Evolutionary conservation across 2,329 filamentous ascomycete species (phyloP).

Genomic region (Colletotrichum australisinense): DNA sequence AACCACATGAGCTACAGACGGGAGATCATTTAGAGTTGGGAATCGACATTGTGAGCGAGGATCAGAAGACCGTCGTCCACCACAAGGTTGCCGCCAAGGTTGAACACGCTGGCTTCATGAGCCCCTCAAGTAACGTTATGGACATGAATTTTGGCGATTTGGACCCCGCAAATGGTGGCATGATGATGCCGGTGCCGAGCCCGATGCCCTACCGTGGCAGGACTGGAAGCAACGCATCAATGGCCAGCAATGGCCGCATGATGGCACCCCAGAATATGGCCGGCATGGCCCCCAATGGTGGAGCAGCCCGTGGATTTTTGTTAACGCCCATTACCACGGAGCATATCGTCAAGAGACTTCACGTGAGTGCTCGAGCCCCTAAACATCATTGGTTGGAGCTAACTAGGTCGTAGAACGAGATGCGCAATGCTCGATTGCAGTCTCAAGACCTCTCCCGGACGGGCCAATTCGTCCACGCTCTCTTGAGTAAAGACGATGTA

Average conservation of each 20-base stretch:
- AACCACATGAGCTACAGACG: constrained; percentile 91
- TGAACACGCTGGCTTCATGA: constrained; percentile 90
- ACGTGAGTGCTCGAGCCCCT: constrained; percentile 65
- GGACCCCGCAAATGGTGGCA: constrained; percentile 80
- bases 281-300: constrained; percentile 63
- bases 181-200: constrained; percentile 77
- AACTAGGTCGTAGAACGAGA: constrained; percentile 74
- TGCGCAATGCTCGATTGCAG: constrained; percentile 90
- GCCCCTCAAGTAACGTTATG: constrained; percentile 78
- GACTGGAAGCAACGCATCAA: constrained; percentile 74
- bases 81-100: constrained; percentile 98
- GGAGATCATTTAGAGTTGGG: constrained; percentile 94
- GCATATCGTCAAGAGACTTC: constrained; percentile 89
- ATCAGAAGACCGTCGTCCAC: constrained; percentile 98
- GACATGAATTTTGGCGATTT: constrained; percentile 95
- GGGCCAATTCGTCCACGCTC: constrained; percentile 80
- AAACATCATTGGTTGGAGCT: constrained; percentile 21
- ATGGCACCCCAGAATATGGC: constrained; percentile 62
- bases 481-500: constrained; percentile 78
- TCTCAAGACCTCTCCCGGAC: constrained; percentile 87
- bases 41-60: constrained; percentile 98
- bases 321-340: constrained; percentile 92
- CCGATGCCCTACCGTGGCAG: constrained; percentile 78
- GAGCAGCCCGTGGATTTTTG: constrained; percentile 75
- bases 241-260: constrained; percentile 71